phyloP scores from a whole-genome alignment of 2,329 filamentous ascomycete genomes.

The Sporothrix phasma region DNA sequence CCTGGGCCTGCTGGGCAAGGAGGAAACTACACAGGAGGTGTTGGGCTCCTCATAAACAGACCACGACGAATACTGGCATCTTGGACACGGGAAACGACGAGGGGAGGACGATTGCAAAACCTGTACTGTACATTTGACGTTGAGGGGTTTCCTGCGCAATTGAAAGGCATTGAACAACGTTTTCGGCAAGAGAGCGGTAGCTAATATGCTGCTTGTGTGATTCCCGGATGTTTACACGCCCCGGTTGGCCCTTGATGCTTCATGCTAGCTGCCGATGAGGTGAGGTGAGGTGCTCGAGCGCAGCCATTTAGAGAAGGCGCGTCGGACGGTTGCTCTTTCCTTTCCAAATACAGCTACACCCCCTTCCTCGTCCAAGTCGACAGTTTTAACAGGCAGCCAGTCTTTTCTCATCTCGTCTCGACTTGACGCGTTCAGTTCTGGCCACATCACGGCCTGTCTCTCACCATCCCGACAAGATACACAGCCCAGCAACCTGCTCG shows the following conservation, averaged over 20 bases:
- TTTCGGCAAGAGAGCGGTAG: not conserved
- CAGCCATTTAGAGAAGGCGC: constrained; percentile 1
- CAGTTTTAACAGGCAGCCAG: not conserved
- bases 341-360: not conserved
- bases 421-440: not conserved
- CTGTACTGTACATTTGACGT: constrained; percentile 11
- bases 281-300: not conserved
- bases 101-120: not conserved
- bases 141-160: constrained; percentile 4
- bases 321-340: not conserved
- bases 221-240: not conserved
- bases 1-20: constrained; percentile 72
- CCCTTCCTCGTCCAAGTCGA: not conserved
- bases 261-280: not conserved
- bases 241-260: not conserved
- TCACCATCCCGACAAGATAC: not conserved
- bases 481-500: not conserved
- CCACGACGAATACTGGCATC: not conserved
- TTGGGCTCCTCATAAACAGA: constrained; percentile 26
- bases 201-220: not conserved
- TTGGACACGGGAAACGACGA: not conserved
- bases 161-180: not conserved
- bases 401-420: not conserved
- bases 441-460: not conserved
- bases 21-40: constrained; percentile 64